Evolutionary conservation across 208 protist species (phyloP), one percentile per base, ranked within the genome.

Genomic region (Leishmania gerbilli): DNA sequence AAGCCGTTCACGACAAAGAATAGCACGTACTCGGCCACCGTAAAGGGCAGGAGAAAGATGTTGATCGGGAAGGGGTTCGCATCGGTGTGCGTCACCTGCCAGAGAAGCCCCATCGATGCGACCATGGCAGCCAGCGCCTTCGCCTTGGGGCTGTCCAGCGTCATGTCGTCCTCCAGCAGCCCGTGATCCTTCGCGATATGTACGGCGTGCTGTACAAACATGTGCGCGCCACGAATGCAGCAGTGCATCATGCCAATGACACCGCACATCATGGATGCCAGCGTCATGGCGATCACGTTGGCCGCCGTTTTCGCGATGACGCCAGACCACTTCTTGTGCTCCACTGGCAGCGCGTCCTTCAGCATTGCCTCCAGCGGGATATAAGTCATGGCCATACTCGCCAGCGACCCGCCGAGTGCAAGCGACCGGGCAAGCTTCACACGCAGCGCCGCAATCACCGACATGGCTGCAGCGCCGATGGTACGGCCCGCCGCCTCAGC

Each of bases 31-130:
- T 98, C 93, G 1, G 79, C 31, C 13, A 95, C 74, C 5, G 87
- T 92, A 4, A 95, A 37, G 47, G 95, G 95, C 8, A 96, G 81
- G 4, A 98, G 82, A 1, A 97, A 17, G 31, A 98, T 3, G 77
- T 92, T 95, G 53, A 98, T 77, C 11, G 95, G 93, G 83, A 98
- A 98, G 1, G 91, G 89, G 19, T 96, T 67, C 24, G 87, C 76
- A 37, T 82, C 79, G 62, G 87, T 76, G 79, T 92, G 84, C 15
- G 84, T 77, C 3, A 88, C 56, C 85, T 98, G 95, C 85, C 92
- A 98, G 42, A 93, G 76, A 76, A 98, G 88, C 51, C 95, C 95
- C 67, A 93, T 68, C 65, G 77, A 69, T 4, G 92, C 87, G 34
- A 98, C 76, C 17, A 91, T 82, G 40, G 72, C 77, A 6, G 92